A percentile compares a stretch with the other conserved stretches of the same genome.
Conservation (phyloP, 2,329 filamentous ascomycete species). For the Aspergillus texensis region DNA sequence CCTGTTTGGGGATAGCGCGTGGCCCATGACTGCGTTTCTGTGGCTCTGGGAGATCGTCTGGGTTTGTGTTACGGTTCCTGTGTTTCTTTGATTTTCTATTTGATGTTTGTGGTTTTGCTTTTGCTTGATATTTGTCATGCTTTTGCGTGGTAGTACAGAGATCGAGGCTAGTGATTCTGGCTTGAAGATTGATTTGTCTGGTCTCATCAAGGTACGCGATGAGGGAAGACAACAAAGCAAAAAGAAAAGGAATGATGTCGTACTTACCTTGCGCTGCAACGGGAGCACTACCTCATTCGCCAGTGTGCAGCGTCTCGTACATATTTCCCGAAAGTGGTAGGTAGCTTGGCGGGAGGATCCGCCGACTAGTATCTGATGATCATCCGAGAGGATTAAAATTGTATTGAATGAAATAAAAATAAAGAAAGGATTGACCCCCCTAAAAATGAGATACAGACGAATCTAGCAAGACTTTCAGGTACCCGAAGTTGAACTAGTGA, state of each 20-base stretch:
- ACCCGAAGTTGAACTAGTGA: background rate
- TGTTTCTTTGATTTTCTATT: conserved; percentile 3
- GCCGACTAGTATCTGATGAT: conserved; percentile 14
- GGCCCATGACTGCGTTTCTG: background rate
- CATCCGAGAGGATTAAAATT: conserved; percentile 5
- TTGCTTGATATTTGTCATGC: background rate
- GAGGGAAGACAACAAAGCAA: background rate
- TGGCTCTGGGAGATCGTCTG: background rate
- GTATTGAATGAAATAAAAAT: background rate
- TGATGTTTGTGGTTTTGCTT: background rate
- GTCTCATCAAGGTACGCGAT: background rate
- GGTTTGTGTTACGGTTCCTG: background rate
- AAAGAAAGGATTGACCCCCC: background rate
- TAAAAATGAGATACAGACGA: background rate
- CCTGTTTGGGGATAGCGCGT: background rate
- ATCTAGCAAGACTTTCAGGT: background rate
- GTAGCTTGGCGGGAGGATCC: conserved; percentile 10
- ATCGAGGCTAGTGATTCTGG: background rate
- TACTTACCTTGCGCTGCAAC: background rate
- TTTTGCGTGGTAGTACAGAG: background rate
- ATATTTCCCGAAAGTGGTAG: conserved; percentile 12
- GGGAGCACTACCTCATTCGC: conserved; percentile 16
- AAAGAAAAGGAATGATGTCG: background rate
- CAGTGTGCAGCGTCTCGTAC: background rate
- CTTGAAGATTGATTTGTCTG: background rate